Base-by-base conservation (phyloP, 202 grass and related monocot species). In the Carex sylvatica region DNA sequence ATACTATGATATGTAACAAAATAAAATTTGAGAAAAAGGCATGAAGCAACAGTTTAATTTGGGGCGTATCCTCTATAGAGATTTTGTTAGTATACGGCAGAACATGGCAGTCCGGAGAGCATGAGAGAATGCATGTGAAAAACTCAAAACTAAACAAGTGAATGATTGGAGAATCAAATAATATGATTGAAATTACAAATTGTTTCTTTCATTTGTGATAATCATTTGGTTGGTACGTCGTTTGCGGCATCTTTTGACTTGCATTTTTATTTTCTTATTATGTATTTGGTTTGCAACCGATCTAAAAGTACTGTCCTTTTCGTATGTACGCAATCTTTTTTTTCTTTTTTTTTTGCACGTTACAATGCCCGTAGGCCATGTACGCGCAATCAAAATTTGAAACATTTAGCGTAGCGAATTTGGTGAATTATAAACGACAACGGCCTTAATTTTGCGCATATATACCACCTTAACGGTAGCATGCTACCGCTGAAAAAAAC, bases 291-390 rank as follows among this genome's bases (percentile, higher is more conserved):
- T 40, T 65, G 79, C 11, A 52, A 23, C n/a, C 13, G 79, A 82
- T 82, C 79, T 55, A 66, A 7, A 82, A 68, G 79, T 82, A 82
- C 79, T 54, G 62, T 68, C 79, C 79, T 82, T 62, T 80, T 46
- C 5, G 79, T 81, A 81, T 81, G 42, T 82, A 38, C 28, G 55
- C 26, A 28, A 28, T 28, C 26, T 28, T 28, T 28, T 28, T 28
- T 28, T 28, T 28, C 1, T 28, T 28, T 28, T 28, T 28, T 28
- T 28, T 28, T 1, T 28, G 26, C 26, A 28, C 1, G 26, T 28
- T 28, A n/a, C n/a, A n/a, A n/a, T n/a, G n/a, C n/a, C n/a, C n/a
- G n/a, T n/a, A 28, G 26, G 26, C 26, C 26, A 81, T 81, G 42
- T 82, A 38, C 28, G 55, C 33, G 67, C 46, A 67, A 81, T 81